phyloP scores from a whole-genome alignment of 257 asterid genomes.

The Solanum sitiens region DNA sequence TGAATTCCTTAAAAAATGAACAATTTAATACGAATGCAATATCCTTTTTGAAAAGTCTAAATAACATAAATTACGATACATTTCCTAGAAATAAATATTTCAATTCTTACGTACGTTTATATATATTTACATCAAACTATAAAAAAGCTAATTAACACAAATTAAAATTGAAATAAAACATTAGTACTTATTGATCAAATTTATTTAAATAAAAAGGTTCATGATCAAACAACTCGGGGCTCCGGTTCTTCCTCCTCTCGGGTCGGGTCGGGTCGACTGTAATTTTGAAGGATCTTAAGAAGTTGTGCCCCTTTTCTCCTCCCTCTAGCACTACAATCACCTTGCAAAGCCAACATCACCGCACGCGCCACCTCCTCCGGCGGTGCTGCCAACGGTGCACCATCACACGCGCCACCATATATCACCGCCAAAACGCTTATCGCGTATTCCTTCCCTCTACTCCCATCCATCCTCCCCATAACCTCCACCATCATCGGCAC shows the following conservation, averaged over 20 bases:
- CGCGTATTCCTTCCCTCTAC: conserved; percentile 62
- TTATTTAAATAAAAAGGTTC: neutral
- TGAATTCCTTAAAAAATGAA: too few species aligned
- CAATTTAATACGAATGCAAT: accelerated
- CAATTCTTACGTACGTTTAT: neutral
- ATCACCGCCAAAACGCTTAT: conserved; percentile 61
- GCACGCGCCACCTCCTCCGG: conserved; percentile 93
- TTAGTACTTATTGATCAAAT: neutral
- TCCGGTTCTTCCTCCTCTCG: conserved; percentile 4
- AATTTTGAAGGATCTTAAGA: conserved; percentile 52
- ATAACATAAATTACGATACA: neutral
- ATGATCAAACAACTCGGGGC: neutral
- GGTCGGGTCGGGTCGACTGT: conserved; percentile 29
- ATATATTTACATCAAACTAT: neutral
- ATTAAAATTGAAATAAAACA: neutral
- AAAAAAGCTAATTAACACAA: neutral
- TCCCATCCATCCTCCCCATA: conserved; percentile 74
- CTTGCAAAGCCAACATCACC: conserved; percentile 63
- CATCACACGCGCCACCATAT: conserved; percentile 33
- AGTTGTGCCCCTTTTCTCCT: conserved; percentile 80
- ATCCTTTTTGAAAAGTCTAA: neutral
- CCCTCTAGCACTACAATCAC: conserved; percentile 61
- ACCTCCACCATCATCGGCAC: conserved; percentile 92
- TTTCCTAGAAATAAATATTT: neutral
- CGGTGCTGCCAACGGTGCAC: conserved; percentile 43